phyloP scores from a whole-genome alignment of 257 asterid species.

The Perilla frutescens region DNA sequence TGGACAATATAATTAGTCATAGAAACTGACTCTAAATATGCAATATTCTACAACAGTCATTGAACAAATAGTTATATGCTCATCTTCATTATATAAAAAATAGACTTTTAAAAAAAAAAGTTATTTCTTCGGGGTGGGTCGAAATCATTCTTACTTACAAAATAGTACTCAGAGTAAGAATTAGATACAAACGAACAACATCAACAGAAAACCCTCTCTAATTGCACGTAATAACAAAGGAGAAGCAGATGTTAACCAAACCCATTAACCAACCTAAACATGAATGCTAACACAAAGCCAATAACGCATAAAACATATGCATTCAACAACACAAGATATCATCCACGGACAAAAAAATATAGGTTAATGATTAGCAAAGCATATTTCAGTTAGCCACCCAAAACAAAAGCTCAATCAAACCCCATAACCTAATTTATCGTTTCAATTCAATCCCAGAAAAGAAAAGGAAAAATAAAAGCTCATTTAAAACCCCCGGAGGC shows the following conservation, averaged over 20 bases:
- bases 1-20: slow-evolving; percentile 59
- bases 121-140: neutral
- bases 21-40: slow-evolving; percentile 28
- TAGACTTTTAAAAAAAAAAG: neutral
- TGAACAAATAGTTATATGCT: neutral
- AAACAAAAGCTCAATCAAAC: slow-evolving; percentile 18
- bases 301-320: neutral
- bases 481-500: neutral
- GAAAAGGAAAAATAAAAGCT: neutral
- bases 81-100: neutral
- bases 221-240: neutral
- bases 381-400: neutral
- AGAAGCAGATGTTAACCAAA: neutral
- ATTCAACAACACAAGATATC: slow-evolving; percentile 3
- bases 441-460: neutral
- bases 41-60: slow-evolving; percentile 13
- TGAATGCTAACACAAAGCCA: neutral
- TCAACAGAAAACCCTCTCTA: neutral
- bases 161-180: neutral
- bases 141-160: neutral
- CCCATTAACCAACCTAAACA: neutral
- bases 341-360: neutral
- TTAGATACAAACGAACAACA: neutral
- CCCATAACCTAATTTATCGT: slow-evolving; percentile 5
- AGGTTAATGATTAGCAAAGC: neutral